phyloP scores from a whole-genome alignment of 345 rosid genomes.

The Citrus medica region DNA sequence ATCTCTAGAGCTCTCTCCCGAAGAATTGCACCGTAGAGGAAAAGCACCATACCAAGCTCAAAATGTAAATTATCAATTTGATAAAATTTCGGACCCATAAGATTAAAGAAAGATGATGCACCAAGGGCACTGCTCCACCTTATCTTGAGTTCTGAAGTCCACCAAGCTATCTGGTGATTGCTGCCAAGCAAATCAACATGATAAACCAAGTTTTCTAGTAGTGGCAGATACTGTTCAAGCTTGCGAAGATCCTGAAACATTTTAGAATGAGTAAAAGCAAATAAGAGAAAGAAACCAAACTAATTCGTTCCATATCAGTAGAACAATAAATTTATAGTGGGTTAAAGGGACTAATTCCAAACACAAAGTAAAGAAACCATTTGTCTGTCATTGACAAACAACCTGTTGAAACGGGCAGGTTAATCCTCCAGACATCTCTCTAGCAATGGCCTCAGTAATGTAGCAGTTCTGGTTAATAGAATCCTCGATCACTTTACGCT shows the following conservation, averaged over 20 bases:
- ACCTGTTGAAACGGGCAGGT: conserved; percentile 61
- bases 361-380: no score
- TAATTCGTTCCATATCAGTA: background rate
- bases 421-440: conserved; percentile 70
- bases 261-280: conserved; percentile 1
- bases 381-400: background rate
- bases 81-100: conserved; percentile 49
- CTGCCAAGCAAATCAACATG: conserved; percentile 36
- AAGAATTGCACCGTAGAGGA: conserved; percentile 55
- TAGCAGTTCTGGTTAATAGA: conserved; percentile 58
- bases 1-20: conserved; percentile 68
- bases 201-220: conserved; percentile 57
- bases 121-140: conserved; percentile 66
- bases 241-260: conserved; percentile 58
- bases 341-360: background rate
- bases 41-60: conserved; percentile 65
- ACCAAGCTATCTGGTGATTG: conserved; percentile 25
- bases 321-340: background rate
- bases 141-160: conserved; percentile 56
- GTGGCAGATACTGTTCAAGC: conserved; percentile 60
- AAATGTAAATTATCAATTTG: conserved; percentile 57
- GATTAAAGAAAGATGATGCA: conserved; percentile 47
- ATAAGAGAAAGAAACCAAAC: conserved; percentile 5
- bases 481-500: conserved; percentile 58
- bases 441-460: conserved; percentile 56